phyloP scores from a whole-genome alignment of 2,329 filamentous ascomycete species.

The Arthrocladium fulminans region DNA sequence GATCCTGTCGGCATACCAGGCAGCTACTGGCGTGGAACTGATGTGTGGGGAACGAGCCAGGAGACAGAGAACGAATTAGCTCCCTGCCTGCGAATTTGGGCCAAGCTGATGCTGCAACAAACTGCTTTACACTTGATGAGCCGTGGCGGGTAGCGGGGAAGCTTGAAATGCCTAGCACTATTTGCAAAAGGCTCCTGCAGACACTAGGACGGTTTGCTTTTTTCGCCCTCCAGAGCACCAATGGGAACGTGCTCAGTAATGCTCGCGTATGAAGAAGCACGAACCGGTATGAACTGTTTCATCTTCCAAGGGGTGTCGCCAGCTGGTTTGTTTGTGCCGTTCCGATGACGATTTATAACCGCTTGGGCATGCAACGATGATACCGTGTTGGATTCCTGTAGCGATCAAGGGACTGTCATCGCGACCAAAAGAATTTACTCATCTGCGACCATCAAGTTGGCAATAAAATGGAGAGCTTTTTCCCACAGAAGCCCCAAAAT shows the following conservation, averaged over 20 bases:
- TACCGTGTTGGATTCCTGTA: neutral
- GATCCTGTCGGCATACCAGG: slow-evolving; percentile 3
- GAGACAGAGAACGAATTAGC: too few relatives aligned
- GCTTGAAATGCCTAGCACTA: too few relatives aligned
- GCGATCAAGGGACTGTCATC: slow-evolving; percentile 5
- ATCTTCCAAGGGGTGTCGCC: neutral
- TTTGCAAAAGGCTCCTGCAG: neutral
- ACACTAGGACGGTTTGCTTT: too few relatives aligned
- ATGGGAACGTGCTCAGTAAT: slow-evolving; percentile 4
- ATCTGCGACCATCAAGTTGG: too few relatives aligned
- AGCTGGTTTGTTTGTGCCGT: neutral
- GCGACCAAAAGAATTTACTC: too few relatives aligned
- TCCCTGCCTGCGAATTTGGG: neutral
- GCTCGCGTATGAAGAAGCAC: slow-evolving; percentile 1
- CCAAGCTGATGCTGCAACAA: neutral
- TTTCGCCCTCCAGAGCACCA: neutral
- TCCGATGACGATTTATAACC: neutral
- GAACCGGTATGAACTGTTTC: slow-evolving; percentile 6
- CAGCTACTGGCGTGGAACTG: slow-evolving; percentile 1
- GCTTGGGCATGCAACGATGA: neutral
- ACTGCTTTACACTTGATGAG: neutral
- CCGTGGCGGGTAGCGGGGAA: neutral
- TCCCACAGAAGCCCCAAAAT: too few relatives aligned
- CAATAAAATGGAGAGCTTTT: too few relatives aligned
- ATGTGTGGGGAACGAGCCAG: neutral